phyloP scores from a whole-genome alignment of 2,329 filamentous ascomycete genomes.

The Calonectria crousiana region DNA sequence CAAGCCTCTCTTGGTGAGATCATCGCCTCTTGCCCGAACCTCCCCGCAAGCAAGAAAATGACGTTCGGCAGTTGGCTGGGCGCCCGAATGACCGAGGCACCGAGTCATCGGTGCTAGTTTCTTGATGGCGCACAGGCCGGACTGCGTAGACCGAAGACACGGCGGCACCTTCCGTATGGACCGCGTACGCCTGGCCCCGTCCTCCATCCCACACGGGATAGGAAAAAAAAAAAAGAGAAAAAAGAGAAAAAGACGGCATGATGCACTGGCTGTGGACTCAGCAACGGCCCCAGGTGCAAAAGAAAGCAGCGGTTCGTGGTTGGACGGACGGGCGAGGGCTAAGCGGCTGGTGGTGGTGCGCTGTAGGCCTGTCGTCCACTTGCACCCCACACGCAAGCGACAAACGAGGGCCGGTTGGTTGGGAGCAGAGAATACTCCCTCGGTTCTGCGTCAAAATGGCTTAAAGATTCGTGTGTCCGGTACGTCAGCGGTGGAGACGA shows the following conservation, averaged over 20 bases:
- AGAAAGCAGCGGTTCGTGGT: background rate
- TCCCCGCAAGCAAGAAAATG: background rate
- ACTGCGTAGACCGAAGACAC: background rate
- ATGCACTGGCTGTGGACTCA: background rate
- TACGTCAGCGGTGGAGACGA: slow-evolving; percentile 28
- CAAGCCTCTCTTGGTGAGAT: background rate
- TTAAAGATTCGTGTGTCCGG: slow-evolving; percentile 24
- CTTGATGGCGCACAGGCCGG: background rate
- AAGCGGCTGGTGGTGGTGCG: background rate
- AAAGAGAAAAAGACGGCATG: background rate
- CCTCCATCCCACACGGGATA: background rate
- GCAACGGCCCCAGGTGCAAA: background rate
- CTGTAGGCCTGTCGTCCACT: background rate
- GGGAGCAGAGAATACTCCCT: slow-evolving; percentile 9
- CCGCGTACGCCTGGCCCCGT: background rate
- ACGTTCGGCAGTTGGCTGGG: background rate
- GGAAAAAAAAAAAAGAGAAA: background rate
- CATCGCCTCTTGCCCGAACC: background rate
- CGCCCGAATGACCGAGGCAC: background rate
- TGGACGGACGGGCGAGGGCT: background rate
- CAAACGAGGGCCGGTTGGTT: background rate
- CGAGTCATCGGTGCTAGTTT: background rate
- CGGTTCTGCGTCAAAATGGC: slow-evolving; percentile 12
- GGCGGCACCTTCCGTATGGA: background rate
- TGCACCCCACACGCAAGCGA: background rate